Evolutionary conservation across 805 yeast species (phyloP).

Genomic region (Ogataea parapolymorpha): DNA sequence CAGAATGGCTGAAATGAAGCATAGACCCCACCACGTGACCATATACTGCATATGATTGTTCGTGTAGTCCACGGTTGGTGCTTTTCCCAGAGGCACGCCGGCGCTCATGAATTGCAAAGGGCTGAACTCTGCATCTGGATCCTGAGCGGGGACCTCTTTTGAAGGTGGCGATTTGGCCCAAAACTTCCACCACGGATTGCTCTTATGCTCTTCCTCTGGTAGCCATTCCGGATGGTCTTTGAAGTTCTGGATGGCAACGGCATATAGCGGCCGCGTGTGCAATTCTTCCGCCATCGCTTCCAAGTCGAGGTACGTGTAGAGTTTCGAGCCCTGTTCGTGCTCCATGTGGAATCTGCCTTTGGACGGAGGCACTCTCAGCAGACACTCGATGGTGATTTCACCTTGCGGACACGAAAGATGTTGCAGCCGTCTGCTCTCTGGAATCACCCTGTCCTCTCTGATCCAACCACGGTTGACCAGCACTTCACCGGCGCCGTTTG

Average conservation of each 20-base stretch:
- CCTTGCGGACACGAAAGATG: slow-evolving; percentile 74
- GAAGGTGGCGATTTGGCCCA: slow-evolving; percentile 19
- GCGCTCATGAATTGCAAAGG: slow-evolving; percentile 62
- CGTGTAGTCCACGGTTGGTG: slow-evolving; percentile 74
- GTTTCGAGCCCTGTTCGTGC: slow-evolving; percentile 59
- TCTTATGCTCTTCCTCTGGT: slow-evolving; percentile 3
- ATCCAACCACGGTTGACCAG: slow-evolving; percentile 94
- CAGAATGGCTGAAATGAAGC: slow-evolving; percentile 67
- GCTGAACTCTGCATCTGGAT: slow-evolving; percentile 37
- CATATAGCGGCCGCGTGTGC: slow-evolving; percentile 67
- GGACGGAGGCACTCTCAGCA: slow-evolving; percentile 65
- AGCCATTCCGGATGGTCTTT: slow-evolving; percentile 57
- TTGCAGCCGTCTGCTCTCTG: slow-evolving; percentile 49
- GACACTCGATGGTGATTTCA: slow-evolving; percentile 66
- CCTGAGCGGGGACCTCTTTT: neutral
- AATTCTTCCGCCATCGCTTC: slow-evolving; percentile 72
- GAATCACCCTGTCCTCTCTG: slow-evolving; percentile 61
- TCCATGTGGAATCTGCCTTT: slow-evolving; percentile 67
- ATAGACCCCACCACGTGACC: slow-evolving; percentile 92
- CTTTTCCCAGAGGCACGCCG: slow-evolving; percentile 88
- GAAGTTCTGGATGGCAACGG: slow-evolving; percentile 69
- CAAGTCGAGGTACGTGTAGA: slow-evolving; percentile 79
- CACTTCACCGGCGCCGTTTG: slow-evolving; percentile 71
- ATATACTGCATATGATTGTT: slow-evolving; percentile 91
- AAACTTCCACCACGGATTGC: slow-evolving; percentile 29